A percentile compares a stretch with the other conserved stretches of the same genome.
These are phyloP conservation scores for Geum urbanum DNA, from an alignment of 306 rosid genomes.

Conservation along the genomic window DNA sequence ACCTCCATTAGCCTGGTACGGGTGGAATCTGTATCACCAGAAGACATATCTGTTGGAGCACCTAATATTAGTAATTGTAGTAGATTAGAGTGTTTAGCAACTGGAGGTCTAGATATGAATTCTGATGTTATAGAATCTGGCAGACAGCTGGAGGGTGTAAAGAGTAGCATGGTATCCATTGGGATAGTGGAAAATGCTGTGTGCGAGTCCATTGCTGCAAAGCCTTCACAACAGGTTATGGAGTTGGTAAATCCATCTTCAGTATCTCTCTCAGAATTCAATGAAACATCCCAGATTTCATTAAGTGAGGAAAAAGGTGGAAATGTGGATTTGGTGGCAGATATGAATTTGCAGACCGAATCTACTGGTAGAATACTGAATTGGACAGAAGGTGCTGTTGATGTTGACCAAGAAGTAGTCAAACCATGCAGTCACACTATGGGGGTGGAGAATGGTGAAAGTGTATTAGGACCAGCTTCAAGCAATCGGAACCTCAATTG, in stretches of 20 bases:
- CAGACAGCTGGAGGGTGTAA: constrained; percentile 37
- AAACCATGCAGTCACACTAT: constrained; percentile 40
- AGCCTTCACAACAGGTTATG: constrained; percentile 42
- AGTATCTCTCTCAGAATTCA: constrained; percentile 46
- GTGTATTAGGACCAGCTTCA: constrained; percentile 40
- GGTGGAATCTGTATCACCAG: constrained; percentile 47
- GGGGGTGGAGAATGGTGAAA: constrained; percentile 44
- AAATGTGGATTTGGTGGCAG: constrained; percentile 38
- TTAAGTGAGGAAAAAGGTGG: constrained; percentile 34
- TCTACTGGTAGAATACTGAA: constrained; percentile 30
- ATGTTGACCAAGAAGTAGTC: constrained; percentile 40
- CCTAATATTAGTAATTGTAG: constrained; percentile 36
- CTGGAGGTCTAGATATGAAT: constrained; percentile 30
- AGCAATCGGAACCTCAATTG: constrained; percentile 58
- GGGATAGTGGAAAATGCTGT: constrained; percentile 32
- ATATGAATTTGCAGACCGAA: constrained; percentile 32
- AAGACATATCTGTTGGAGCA: constrained; percentile 44
- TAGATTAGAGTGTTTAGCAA: constrained; percentile 33
- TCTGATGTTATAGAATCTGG: constrained; percentile 41
- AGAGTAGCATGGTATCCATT: constrained; percentile 16
- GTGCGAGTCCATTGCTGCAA: constrained; percentile 26
- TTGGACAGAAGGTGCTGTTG: constrained; percentile 44
- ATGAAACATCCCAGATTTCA: constrained; percentile 47
- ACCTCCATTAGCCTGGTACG: constrained; percentile 54
- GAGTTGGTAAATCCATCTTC: constrained; percentile 40